Conservation (phyloP, 2,329 filamentous ascomycete species). For the Pseudogymnoascus sp. region DNA sequence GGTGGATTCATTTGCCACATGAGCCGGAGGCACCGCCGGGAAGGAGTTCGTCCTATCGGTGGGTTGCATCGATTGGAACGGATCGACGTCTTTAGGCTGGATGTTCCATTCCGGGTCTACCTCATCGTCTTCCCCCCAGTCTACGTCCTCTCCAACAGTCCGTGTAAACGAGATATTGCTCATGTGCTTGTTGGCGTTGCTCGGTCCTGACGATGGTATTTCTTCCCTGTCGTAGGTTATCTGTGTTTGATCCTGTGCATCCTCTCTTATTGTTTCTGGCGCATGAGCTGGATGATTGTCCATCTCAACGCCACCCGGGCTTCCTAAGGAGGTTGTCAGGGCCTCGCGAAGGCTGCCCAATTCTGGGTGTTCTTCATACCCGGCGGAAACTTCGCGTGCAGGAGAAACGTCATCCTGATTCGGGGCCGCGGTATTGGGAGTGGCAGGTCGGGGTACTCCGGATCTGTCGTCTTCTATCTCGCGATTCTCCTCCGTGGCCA, state of each 20-base stretch:
- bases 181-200: slow-evolving; percentile 42
- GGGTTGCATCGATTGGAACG: slow-evolving; percentile 50
- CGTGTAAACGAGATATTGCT: slow-evolving; percentile 56
- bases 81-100: slow-evolving; percentile 43
- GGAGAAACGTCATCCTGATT: not conserved
- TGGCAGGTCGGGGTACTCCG: slow-evolving; percentile 7
- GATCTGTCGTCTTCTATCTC: not conserved
- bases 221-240: slow-evolving; percentile 13
- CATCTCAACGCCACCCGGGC: slow-evolving; percentile 22
- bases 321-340: slow-evolving; percentile 21
- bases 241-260: slow-evolving; percentile 6
- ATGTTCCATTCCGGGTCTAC: slow-evolving; percentile 44
- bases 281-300: slow-evolving; percentile 20
- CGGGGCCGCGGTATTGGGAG: slow-evolving; percentile 9
- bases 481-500: not conserved
- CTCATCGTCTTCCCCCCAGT: slow-evolving; percentile 49
- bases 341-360: slow-evolving; percentile 21
- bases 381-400: not conserved
- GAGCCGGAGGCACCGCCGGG: slow-evolving; percentile 42
- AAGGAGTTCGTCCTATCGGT: slow-evolving; percentile 55
- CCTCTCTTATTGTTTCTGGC: slow-evolving; percentile 12
- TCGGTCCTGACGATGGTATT: slow-evolving; percentile 19
- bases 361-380: slow-evolving; percentile 18
- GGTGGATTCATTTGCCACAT: slow-evolving; percentile 26
- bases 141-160: slow-evolving; percentile 54